Conservation (phyloP, 1,139 yeast genomes). For the Saccharomyces hybrid region DNA sequence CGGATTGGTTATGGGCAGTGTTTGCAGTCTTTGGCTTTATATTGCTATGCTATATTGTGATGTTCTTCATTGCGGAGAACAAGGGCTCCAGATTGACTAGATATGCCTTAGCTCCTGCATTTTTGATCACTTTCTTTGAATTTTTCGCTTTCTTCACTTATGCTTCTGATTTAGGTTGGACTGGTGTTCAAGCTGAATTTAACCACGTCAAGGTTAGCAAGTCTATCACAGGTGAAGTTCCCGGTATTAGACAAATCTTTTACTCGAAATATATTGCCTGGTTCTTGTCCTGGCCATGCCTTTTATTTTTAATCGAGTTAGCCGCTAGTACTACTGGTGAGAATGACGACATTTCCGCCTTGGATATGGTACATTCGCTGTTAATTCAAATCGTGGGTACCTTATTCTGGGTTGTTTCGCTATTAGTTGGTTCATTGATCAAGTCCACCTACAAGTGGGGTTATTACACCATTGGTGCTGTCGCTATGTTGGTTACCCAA, state of each 20-base stretch:
- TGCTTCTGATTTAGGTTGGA: conserved; percentile 55
- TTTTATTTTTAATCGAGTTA: conserved; percentile 25
- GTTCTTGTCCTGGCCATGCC: conserved; percentile 43
- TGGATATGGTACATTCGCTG: conserved; percentile 23
- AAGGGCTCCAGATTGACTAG: conserved; percentile 31
- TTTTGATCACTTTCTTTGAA: conserved; percentile 39
- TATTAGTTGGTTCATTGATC: conserved; percentile 44
- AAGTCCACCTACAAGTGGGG: conserved; percentile 50
- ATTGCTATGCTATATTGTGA: conserved; percentile 37
- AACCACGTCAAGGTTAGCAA: conserved; percentile 35
- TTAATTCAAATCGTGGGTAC: conserved; percentile 34
- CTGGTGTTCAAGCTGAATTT: conserved; percentile 45
- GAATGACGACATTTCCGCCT: conserved; percentile 11
- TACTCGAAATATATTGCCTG: conserved; percentile 57
- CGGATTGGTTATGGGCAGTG: conserved; percentile 67
- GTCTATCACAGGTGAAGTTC: conserved; percentile 15
- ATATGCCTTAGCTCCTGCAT: conserved; percentile 42
- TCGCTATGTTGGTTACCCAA: conserved; percentile 38
- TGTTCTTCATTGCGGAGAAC: conserved; percentile 37
- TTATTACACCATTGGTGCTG: conserved; percentile 38
- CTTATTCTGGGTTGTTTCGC: conserved; percentile 37
- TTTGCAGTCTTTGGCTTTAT: conserved; percentile 45
- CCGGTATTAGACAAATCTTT: conserved; percentile 49
- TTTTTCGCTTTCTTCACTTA: conserved; percentile 49
- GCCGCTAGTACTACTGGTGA: conserved; percentile 11